Percentiles rank a stretch among this genome's conserved stretches.
phyloP scores from a whole-genome alignment of 345 rosid genomes.

The Firmiana major region DNA sequence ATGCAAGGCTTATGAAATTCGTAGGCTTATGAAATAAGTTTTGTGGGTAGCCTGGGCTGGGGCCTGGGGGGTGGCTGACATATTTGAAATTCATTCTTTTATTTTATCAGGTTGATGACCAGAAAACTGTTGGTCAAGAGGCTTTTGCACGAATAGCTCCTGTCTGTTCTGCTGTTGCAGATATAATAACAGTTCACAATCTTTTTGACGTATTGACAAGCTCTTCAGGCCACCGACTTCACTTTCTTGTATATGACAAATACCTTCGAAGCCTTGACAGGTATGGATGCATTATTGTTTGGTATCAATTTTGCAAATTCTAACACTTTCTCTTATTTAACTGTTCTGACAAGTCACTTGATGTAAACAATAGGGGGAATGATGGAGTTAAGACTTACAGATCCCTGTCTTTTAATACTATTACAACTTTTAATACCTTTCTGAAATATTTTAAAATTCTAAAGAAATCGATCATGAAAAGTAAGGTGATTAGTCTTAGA shows the following conservation, averaged over 20 bases:
- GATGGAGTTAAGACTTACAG: neutral
- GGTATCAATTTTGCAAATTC: conserved; percentile 2
- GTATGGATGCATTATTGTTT: conserved; percentile 44
- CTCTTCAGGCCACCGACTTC: conserved; percentile 68
- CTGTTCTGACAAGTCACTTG: neutral
- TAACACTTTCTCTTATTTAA: neutral
- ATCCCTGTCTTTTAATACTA: neutral
- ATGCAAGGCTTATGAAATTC: neutral
- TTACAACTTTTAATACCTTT: neutral
- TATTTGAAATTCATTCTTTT: conserved; percentile 5
- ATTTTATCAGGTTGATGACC: conserved; percentile 65
- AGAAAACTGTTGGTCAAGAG: conserved; percentile 72
- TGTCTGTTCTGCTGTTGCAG: conserved; percentile 75
- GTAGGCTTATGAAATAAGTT: neutral
- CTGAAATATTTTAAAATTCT: conserved; percentile 1
- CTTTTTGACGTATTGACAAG: conserved; percentile 80
- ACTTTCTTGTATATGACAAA: conserved; percentile 84
- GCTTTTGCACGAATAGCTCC: conserved; percentile 94
- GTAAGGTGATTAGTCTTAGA: neutral
- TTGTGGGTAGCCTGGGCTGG: neutral
- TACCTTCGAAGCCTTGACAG: conserved; percentile 84
- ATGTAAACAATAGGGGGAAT: neutral
- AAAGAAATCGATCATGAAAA: neutral
- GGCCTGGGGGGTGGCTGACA: no score
- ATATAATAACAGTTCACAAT: conserved; percentile 77